These are phyloP conservation scores for Inonotus hispidus DNA, from an alignment of 1,284 basidiomycete species.

Conservation along the genomic window DNA sequence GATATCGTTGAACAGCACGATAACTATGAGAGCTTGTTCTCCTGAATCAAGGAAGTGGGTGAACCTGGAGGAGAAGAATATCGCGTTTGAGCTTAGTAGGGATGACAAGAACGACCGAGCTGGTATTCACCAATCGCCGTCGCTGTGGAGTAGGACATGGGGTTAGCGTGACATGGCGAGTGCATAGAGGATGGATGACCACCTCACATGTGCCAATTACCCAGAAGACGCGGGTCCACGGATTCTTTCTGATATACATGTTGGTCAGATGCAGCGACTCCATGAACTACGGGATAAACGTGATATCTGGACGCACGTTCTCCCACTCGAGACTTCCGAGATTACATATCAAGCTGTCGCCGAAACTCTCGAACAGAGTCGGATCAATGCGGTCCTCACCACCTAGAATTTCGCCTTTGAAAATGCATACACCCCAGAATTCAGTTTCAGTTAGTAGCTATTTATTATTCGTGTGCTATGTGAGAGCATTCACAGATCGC, in stretches of 20 bases:
- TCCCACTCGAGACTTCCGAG: slow-evolving; percentile 29
- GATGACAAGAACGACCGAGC: background rate
- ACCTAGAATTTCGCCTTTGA: slow-evolving; percentile 30
- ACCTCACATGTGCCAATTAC: slow-evolving; percentile 34
- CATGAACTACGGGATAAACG: background rate
- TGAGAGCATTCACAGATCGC: slow-evolving; percentile 29
- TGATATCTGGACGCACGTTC: slow-evolving; percentile 21
- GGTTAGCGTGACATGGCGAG: background rate
- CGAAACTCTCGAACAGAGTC: slow-evolving; percentile 29
- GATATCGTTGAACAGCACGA: slow-evolving; percentile 34
- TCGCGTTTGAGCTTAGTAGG: background rate
- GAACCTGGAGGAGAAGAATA: slow-evolving; percentile 21
- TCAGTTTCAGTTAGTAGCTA: too few species aligned
- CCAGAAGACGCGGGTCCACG: slow-evolving; percentile 28
- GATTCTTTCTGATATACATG: slow-evolving; percentile 23
- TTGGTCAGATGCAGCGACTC: background rate
- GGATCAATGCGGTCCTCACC: slow-evolving; percentile 32
- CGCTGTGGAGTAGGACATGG: slow-evolving; percentile 18
- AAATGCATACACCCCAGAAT: too few species aligned
- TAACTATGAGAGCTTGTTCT: slow-evolving; percentile 33
- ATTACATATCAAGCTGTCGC: slow-evolving; percentile 33
- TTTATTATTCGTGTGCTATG: background rate
- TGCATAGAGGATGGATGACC: background rate
- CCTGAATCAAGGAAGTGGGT: slow-evolving; percentile 35
- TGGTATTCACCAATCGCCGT: slow-evolving; percentile 28